phyloP scores from a whole-genome alignment of 176 grass and related monocot genomes.

The Triticum timopheevii region DNA sequence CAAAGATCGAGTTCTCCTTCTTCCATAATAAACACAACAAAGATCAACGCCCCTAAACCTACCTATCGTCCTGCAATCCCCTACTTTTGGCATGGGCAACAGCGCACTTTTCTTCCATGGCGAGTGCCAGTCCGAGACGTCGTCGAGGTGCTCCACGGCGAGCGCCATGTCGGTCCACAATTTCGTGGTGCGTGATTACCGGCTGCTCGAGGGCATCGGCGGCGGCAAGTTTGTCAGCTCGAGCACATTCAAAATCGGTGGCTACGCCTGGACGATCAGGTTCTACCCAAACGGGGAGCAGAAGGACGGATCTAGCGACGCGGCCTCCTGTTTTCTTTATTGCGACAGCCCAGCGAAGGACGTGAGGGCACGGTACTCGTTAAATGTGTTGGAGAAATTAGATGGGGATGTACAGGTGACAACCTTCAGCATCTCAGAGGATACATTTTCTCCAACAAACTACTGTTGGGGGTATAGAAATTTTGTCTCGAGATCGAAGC shows the following conservation, averaged over 20 bases:
- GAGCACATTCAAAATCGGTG: not conserved
- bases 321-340: not conserved
- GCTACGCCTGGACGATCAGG: not conserved
- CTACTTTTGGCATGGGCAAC: not conserved
- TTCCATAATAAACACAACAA: too few relatives aligned
- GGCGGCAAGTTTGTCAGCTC: not conserved
- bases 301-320: not conserved
- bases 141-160: not conserved
- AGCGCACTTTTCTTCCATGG: not conserved
- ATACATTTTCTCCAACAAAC: not conserved
- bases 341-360: not conserved
- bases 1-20: too few relatives aligned
- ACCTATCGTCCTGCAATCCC: too few relatives aligned
- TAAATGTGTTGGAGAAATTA: not conserved
- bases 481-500: not conserved
- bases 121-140: not conserved
- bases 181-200: not conserved
- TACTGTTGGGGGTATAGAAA: rapidly evolving
- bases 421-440: rapidly evolving
- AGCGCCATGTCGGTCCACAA: not conserved
- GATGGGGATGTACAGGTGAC: not conserved
- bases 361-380: not conserved
- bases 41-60: too few relatives aligned
- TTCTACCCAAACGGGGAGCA: not conserved
- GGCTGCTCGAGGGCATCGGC: not conserved